Conservation (phyloP, 202 grass and related monocot species). For the Cymbopogon flexuosus region DNA sequence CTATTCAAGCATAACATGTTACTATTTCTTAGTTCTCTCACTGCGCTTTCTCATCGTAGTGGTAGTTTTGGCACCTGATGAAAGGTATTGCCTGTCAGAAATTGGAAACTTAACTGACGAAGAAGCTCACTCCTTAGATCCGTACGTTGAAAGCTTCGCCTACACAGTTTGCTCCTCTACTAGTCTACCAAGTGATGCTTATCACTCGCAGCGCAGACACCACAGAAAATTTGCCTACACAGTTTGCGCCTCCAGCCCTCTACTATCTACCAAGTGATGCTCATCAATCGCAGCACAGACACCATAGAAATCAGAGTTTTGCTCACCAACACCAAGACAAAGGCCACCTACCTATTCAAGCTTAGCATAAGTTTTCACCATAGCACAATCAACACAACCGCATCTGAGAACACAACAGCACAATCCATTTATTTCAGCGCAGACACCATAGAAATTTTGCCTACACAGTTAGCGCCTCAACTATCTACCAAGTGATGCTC, state of each 20-base stretch:
- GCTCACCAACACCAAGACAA: not conserved
- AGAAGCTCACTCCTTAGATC: no score
- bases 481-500: not conserved
- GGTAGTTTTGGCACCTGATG: not conserved
- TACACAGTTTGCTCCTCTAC: no score
- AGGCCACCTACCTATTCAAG: not conserved
- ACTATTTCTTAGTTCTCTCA: no score
- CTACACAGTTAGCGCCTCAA: not conserved
- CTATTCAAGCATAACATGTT: not conserved
- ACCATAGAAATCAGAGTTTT: no score
- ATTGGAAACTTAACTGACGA: not conserved
- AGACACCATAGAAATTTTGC: no score
- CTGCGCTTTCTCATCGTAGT: no score
- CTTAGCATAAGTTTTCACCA: not conserved
- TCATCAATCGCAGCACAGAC: not conserved
- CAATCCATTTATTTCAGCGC: not conserved
- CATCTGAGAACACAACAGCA: not conserved
- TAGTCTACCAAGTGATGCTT: no score
- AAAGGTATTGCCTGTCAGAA: not conserved
- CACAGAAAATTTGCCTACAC: not conserved
- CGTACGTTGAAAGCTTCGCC: not conserved
- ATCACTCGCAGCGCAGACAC: no score
- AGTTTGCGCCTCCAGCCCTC: not conserved
- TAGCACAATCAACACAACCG: not conserved
- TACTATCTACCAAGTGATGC: not conserved